A percentile compares a stretch with the other conserved stretches of the same genome.
Conservation (phyloP, 257 asterid species). For the Penstemon barbatus region DNA sequence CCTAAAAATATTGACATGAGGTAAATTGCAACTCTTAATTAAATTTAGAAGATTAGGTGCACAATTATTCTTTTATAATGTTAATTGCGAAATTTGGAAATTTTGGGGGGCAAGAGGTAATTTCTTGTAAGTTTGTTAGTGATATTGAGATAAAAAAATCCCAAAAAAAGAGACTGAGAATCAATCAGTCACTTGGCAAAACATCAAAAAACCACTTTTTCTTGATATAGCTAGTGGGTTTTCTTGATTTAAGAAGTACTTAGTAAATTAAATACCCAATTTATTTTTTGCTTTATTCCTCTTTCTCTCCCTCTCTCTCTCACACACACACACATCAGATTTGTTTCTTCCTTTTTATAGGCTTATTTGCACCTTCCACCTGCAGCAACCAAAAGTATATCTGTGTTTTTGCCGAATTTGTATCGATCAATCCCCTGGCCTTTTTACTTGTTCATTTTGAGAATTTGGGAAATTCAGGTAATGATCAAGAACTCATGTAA, state of each 20-base stretch:
- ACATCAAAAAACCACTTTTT: conserved; percentile 1
- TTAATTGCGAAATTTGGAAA: too few relatives aligned
- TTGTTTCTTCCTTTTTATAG: conserved; percentile 28
- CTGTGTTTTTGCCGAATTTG: conserved; percentile 38
- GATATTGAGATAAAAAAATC: too few relatives aligned
- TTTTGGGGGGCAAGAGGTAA: too few relatives aligned
- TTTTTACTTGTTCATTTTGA: conserved; percentile 1
- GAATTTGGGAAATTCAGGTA: background rate
- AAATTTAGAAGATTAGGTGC: too few relatives aligned
- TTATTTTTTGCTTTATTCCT: background rate
- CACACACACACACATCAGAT: background rate
- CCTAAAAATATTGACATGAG: too few relatives aligned
- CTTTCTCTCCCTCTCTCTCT: background rate
- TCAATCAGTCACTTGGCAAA: conserved; percentile 30
- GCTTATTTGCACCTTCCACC: conserved; percentile 14
- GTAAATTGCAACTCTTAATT: too few relatives aligned
- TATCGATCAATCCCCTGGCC: background rate
- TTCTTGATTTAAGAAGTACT: background rate
- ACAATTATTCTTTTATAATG: too few relatives aligned
- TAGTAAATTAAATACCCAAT: too few relatives aligned
- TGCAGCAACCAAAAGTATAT: conserved; percentile 25
- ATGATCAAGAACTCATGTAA: too few relatives aligned
- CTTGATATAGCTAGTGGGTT: background rate
- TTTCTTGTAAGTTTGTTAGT: background rate
- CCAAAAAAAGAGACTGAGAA: conserved; percentile 30